Evolutionary conservation across 768 basidiomycete genomes (phyloP).

Genomic region (Mycena polygramma): DNA sequence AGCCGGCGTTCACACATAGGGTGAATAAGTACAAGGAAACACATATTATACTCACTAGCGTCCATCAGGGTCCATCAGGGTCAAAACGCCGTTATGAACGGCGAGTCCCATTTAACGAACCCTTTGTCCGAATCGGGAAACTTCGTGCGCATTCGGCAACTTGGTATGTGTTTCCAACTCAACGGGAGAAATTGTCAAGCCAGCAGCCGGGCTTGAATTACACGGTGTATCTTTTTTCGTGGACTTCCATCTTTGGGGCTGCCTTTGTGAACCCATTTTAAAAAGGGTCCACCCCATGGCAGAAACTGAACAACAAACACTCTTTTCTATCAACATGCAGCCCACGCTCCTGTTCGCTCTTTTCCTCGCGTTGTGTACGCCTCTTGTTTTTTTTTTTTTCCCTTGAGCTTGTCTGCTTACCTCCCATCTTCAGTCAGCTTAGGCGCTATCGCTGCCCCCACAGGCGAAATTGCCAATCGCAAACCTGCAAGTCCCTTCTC

Average conservation of each 20-base stretch:
- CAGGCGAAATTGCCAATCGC: background rate
- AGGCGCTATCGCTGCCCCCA: background rate
- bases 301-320: background rate
- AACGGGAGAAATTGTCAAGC: background rate
- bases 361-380: background rate
- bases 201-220: background rate
- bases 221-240: background rate
- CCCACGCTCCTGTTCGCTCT: background rate
- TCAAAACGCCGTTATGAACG: no score
- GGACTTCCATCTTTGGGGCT: background rate
- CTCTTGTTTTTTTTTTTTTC: background rate
- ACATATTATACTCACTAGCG: no score
- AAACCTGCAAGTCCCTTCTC: background rate
- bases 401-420: background rate
- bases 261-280: background rate
- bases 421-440: background rate
- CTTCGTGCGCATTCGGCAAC: background rate
- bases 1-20: no score
- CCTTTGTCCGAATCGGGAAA: background rate
- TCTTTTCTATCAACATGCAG: conserved; percentile 1
- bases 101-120: no score
- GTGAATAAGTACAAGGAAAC: no score
- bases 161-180: background rate
- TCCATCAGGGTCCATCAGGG: no score
- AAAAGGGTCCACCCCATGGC: background rate